These are phyloP conservation scores for Phaeodactylum tricornutum DNA, from an alignment of 108 stramenopile species.

Conservation along the genomic window DNA sequence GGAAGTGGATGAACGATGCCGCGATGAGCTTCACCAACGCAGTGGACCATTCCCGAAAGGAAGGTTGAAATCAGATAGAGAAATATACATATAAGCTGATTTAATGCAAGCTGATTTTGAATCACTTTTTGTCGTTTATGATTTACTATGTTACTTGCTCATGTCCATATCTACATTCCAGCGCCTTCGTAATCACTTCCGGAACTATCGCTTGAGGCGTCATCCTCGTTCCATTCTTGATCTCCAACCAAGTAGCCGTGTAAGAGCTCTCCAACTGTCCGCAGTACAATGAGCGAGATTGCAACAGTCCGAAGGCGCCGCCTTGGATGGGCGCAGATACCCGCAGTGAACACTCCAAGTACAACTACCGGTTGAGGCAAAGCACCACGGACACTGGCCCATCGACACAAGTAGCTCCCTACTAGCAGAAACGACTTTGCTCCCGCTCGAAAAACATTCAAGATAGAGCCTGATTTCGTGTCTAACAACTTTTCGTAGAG, in stretches of 20 bases:
- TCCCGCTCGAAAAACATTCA: constrained; percentile 1
- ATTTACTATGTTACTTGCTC: neutral
- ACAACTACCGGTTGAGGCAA: constrained; percentile 61
- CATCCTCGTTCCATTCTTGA: constrained; percentile 55
- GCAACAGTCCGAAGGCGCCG: constrained; percentile 21
- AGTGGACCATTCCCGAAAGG: constrained; percentile 25
- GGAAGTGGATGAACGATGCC: constrained; percentile 74
- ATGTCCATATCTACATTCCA: neutral
- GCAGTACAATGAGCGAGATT: constrained; percentile 36
- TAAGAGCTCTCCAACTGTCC: constrained; percentile 54
- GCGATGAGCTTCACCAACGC: constrained; percentile 42
- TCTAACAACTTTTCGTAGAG: neutral
- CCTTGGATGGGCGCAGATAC: constrained; percentile 30
- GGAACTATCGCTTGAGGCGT: constrained; percentile 2
- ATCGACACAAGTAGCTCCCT: neutral
- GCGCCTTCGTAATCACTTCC: neutral
- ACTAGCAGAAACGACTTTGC: neutral
- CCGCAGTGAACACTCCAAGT: constrained; percentile 23
- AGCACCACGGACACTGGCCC: constrained; percentile 10
- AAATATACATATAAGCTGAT: neutral
- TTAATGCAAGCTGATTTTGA: neutral
- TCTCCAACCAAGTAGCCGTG: constrained; percentile 49
- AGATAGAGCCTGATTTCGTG: neutral
- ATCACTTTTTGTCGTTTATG: neutral
- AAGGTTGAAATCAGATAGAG: neutral